These are phyloP conservation scores for Rutstroemia sp. DNA, from an alignment of 2,329 filamentous ascomycete genomes.

Conservation along the genomic window DNA sequence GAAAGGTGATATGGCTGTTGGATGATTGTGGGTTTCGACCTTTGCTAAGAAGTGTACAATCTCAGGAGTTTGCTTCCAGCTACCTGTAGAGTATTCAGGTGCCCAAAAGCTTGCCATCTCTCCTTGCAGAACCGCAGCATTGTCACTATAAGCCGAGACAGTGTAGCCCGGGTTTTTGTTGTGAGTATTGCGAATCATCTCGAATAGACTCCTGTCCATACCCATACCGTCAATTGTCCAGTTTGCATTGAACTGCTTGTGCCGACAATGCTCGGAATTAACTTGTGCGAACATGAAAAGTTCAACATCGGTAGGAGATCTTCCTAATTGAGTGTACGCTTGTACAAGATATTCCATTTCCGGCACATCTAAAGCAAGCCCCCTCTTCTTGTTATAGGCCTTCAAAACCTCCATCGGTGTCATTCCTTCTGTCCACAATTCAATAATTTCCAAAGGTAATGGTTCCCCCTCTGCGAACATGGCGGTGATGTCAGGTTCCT, in stretches of 20 bases:
- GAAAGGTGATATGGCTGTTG: slow-evolving; percentile 89
- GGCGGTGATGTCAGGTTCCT: slow-evolving; percentile 58
- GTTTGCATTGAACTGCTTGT: slow-evolving; percentile 91
- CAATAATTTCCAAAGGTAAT: slow-evolving; percentile 63
- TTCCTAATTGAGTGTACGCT: slow-evolving; percentile 58
- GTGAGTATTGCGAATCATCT: slow-evolving; percentile 96
- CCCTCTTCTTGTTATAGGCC: slow-evolving; percentile 75
- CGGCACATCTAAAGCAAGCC: slow-evolving; percentile 76
- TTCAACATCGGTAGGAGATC: slow-evolving; percentile 73
- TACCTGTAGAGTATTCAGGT: slow-evolving; percentile 76
- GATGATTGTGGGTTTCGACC: slow-evolving; percentile 97
- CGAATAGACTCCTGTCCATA: slow-evolving; percentile 77
- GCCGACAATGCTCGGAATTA: slow-evolving; percentile 82
- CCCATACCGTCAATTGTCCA: slow-evolving; percentile 88
- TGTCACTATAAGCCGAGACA: slow-evolving; percentile 96
- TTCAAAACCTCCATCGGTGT: slow-evolving; percentile 66
- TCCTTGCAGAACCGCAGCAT: slow-evolving; percentile 84
- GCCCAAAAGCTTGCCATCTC: slow-evolving; percentile 73
- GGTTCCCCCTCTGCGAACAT: slow-evolving; percentile 71
- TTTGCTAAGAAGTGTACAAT: slow-evolving; percentile 82
- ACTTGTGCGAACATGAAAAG: slow-evolving; percentile 99
- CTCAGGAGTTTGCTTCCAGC: slow-evolving; percentile 84
- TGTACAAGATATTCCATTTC: slow-evolving; percentile 95
- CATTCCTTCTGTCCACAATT: slow-evolving; percentile 59
- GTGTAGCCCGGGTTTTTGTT: slow-evolving; percentile 72